Evolutionary conservation across 2,329 filamentous ascomycete species (phyloP).

Genomic region (Parastagonospora nodorum): DNA sequence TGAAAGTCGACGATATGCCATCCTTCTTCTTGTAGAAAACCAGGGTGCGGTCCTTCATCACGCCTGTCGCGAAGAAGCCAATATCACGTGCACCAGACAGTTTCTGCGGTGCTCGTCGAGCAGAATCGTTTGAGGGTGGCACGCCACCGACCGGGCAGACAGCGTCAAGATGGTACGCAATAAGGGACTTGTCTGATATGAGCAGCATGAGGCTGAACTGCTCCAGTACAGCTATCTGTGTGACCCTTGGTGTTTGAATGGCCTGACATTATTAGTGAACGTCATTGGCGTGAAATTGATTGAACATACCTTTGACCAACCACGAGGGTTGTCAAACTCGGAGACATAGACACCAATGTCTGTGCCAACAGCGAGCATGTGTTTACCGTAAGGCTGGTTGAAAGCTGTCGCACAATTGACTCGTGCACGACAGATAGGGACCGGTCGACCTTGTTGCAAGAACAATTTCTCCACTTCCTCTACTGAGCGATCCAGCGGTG

Average conservation of each 20-base stretch:
- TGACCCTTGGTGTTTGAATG: constrained; percentile 76
- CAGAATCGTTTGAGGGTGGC: constrained; percentile 71
- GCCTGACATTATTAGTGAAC: constrained; percentile 60
- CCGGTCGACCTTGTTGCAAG: constrained; percentile 66
- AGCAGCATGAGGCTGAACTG: constrained; percentile 93
- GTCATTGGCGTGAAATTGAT: neutral
- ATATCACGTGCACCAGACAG: constrained; percentile 87
- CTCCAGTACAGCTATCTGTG: constrained; percentile 91
- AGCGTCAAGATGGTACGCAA: constrained; percentile 91
- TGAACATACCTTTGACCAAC: constrained; percentile 79
- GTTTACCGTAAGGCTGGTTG: constrained; percentile 75
- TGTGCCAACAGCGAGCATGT: constrained; percentile 91
- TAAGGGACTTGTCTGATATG: constrained; percentile 86
- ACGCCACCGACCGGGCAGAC: constrained; percentile 64
- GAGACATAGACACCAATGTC: constrained; percentile 93
- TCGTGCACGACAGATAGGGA: constrained; percentile 78
- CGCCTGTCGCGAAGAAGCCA: constrained; percentile 92
- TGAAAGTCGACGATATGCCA: constrained; percentile 90
- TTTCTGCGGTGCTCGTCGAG: constrained; percentile 86
- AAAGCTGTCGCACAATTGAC: constrained; percentile 96
- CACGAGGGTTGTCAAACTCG: constrained; percentile 84
- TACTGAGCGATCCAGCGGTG: constrained; percentile 89
- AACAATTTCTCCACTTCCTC: constrained; percentile 83
- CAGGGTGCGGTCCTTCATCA: constrained; percentile 94
- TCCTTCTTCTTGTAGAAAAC: constrained; percentile 98